A percentile compares a stretch with the other conserved stretches of the same genome.
Conservation (phyloP, 176 grass and related monocot species). For the Carex littledalei region DNA sequence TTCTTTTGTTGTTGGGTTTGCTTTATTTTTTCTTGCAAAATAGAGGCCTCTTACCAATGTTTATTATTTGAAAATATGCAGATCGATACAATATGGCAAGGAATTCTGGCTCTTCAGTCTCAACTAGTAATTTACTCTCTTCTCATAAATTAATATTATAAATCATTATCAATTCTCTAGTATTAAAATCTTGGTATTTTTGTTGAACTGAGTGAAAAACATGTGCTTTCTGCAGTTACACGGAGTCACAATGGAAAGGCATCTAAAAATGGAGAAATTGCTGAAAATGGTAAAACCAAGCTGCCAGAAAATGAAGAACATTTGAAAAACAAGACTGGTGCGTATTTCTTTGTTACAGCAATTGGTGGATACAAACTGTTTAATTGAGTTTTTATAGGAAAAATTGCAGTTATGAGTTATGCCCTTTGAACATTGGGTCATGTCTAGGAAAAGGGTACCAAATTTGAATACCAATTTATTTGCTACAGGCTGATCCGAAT, state of each 20-base stretch:
- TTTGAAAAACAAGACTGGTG: slow-evolving; percentile 10
- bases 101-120: slow-evolving; percentile 54
- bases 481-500: background rate
- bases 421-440: background rate
- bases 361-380: background rate
- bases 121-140: slow-evolving; percentile 49
- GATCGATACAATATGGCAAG: slow-evolving; percentile 50
- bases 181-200: background rate
- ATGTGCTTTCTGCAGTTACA: slow-evolving; percentile 43
- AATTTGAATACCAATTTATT: background rate
- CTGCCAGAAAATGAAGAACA: slow-evolving; percentile 6
- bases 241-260: slow-evolving; percentile 59
- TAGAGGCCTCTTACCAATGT: background rate
- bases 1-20: background rate
- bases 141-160: background rate
- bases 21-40: background rate
- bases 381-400: background rate
- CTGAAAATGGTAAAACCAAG: slow-evolving; percentile 30
- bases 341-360: background rate
- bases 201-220: background rate
- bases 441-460: background rate
- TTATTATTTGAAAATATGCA: slow-evolving; percentile 35
- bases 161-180: background rate
- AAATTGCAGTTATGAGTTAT: background rate
- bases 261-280: slow-evolving; percentile 42